A percentile compares a stretch with the other conserved stretches of the same genome.
phyloP scores from a whole-genome alignment of 2,329 filamentous ascomycete species.

The Paecilomyces fulvus region DNA sequence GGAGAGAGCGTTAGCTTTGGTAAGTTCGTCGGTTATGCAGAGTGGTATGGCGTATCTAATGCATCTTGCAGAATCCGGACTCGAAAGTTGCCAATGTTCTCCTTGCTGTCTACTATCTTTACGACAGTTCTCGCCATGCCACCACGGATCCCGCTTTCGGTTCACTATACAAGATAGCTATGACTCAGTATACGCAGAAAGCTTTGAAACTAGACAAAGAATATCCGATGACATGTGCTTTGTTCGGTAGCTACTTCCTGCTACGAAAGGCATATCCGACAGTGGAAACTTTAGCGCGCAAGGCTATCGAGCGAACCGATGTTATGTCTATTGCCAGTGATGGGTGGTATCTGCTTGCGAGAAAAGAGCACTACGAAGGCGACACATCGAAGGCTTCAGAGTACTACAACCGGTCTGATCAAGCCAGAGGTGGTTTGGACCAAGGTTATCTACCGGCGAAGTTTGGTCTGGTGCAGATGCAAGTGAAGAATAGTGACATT shows the following conservation, averaged over 20 bases:
- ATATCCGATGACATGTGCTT: conserved; percentile 78
- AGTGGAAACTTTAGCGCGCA: conserved; percentile 78
- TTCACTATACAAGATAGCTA: conserved; percentile 79
- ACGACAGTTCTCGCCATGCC: conserved; percentile 72
- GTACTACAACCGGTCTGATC: conserved; percentile 83
- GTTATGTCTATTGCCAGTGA: conserved; percentile 95
- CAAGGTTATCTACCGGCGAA: conserved; percentile 88
- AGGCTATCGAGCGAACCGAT: conserved; percentile 91
- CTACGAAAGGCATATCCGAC: conserved; percentile 71
- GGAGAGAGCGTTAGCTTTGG: conserved; percentile 75
- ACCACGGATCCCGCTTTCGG: conserved; percentile 80
- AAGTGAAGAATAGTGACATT: conserved; percentile 72
- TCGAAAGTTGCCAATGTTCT: conserved; percentile 88
- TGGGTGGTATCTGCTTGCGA: conserved; percentile 89
- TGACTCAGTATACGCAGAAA: conserved; percentile 88
- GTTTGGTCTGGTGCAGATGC: conserved; percentile 85
- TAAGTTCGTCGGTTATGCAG: conserved; percentile 28
- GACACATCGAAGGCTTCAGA: conserved; percentile 68
- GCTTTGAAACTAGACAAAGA: conserved; percentile 91
- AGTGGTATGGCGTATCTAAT: conserved; percentile 2
- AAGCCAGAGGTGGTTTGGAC: conserved; percentile 84
- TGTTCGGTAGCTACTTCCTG: conserved; percentile 85
- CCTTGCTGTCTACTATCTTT: conserved; percentile 81
- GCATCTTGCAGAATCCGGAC: conserved; percentile 49
- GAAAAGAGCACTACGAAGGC: conserved; percentile 79